Evolutionary conservation across 768 basidiomycete species (phyloP), one percentile per base, ranked within the genome.

Genomic region (Tulasnella sp.): DNA sequence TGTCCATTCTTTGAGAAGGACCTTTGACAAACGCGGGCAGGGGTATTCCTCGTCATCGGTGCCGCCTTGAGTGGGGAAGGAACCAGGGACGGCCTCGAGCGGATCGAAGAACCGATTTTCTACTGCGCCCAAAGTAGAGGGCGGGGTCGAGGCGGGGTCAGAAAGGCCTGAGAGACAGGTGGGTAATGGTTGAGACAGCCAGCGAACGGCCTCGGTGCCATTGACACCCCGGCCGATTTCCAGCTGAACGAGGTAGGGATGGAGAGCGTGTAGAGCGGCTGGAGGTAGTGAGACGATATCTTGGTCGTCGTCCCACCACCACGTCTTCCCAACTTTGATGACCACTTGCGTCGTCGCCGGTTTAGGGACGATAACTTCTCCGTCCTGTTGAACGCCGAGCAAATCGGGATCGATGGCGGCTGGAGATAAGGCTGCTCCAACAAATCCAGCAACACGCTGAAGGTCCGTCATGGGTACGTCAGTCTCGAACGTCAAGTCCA

Each of bases 291-390:
- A 26, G 15, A 72, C 44, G 23, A 46, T 40, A 18, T 72, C 71
- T 20, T 23, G 26, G 29, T 72, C 71, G 26, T 72, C 39, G 39
- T 72, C 71, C 71, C 71, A 72, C 71, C 71, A 72, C 71, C 26
- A 72, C 26, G 37, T 72, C 26, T 72, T 72, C 18, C 71, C 71
- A 23, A 26, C 71, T 40, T 72, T 46, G n/a, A 72, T 10, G 11
- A 40, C 13, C 23, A 42, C 71, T 46, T 72, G 39, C 11, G 71
- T 42, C 11, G 71, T 42, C 5, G 70, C 26, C 70, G 40, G 40
- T 20, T 18, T 15, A n/a, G 18, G 18, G 35, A 70, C 7, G 29
- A 26, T 16, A 26, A 51, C 23, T 11, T 51, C 51, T 51, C 51
- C 51, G 51, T 11, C 51, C 23, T 51, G 51, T 11, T 51, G 51